Evolutionary conservation across 2,329 filamentous ascomycete species (phyloP), one percentile per base, ranked within the genome.

Genomic region (Pestalotiopsis sp.): DNA sequence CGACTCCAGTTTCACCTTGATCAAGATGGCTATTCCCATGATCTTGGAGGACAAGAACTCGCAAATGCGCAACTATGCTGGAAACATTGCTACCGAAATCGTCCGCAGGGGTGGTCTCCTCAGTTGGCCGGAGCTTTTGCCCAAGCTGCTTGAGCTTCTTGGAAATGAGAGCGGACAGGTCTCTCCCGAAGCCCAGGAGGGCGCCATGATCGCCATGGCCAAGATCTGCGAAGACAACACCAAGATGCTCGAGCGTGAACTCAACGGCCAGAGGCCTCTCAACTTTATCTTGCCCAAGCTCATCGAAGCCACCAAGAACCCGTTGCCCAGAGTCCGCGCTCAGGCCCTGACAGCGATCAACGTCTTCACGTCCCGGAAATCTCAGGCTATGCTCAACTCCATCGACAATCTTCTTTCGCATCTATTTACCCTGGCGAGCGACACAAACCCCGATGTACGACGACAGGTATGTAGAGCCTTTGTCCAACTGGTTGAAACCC

Each of bases 181-280:
- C 25, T 84, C 93, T 6, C 83, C 87, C 58, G 88, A 93, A 76
- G 91, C 92, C 13, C 94, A 98, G 78, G 95, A 99, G 79, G 95
- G 95, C 70, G 95, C 94, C 74, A 97, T 98, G 92, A 90, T 93
- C 63, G 95, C 96, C 62, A 86, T 99, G 80, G 85, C 92, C 79
- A 98, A 98, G 85, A 95, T 99, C 70, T 99, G 96, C 81, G 96
- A 99, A 81, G 96, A 99, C 82, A 98, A 97, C 82, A 91, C 90
- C 76, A 94, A 92, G 78, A 86, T 93, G 69, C 85, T 99, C 66
- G 94, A 97, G 81, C 91, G 91, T 75, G 93, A 97, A 72, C 93
- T 97, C 79, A 91, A 94, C 77, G 94, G 94, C 70, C 92, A 98
- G 80, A 88, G 94, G 68, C 96, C 96, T 1, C 88, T 98, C 70